Conservation (phyloP, 257 asterid species). For the Thymus mandschuricus region DNA sequence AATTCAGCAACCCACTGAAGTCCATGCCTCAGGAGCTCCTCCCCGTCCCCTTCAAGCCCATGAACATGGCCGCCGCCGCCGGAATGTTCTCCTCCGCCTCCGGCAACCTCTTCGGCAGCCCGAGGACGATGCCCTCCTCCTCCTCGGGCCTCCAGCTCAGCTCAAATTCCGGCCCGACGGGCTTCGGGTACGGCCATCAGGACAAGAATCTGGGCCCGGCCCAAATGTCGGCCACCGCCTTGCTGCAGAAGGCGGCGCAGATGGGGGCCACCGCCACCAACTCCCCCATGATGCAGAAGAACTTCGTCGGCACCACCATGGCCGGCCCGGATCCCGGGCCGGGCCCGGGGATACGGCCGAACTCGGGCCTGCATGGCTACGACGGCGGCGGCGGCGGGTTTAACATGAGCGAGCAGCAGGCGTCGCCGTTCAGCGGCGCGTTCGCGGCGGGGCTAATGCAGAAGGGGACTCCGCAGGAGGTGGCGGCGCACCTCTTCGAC, state of each 20-base stretch:
- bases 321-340: conserved; percentile 29
- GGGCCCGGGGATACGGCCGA: background rate
- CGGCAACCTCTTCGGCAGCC: conserved; percentile 62
- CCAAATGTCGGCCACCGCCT: conserved; percentile 86
- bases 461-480: conserved; percentile 42
- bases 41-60: conserved; percentile 77
- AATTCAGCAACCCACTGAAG: conserved; percentile 63
- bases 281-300: conserved; percentile 85
- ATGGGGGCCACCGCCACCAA: conserved; percentile 77
- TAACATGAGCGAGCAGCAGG: conserved; percentile 37
- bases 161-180: conserved; percentile 52
- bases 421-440: conserved; percentile 30
- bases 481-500: conserved; percentile 49
- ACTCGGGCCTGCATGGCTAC: conserved; percentile 23
- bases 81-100: conserved; percentile 66
- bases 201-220: conserved; percentile 59
- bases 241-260: conserved; percentile 85
- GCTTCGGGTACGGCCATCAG: conserved; percentile 47
- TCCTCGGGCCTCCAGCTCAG: conserved; percentile 83
- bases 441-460: conserved; percentile 47
- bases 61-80: conserved; percentile 56
- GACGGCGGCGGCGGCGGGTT: conserved; percentile 39
- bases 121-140: conserved; percentile 56
- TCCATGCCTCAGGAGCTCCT: conserved; percentile 65
- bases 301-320: conserved; percentile 55